Conservation (phyloP, 768 basidiomycete genomes). For the Sporobolomyces pararoseus region DNA sequence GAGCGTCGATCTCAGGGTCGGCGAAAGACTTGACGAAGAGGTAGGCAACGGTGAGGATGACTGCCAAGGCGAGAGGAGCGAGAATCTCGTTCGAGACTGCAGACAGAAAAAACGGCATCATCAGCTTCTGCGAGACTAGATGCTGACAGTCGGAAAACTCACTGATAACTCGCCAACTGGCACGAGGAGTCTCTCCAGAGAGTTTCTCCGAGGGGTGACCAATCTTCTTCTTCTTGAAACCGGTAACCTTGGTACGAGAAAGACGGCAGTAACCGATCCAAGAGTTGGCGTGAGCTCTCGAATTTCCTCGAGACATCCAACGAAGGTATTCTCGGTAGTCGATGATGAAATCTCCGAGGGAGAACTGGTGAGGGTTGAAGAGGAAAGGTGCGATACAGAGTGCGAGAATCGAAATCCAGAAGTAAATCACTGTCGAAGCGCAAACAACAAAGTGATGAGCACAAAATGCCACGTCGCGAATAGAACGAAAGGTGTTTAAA, state of each 20-base stretch:
- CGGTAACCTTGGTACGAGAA: slow-evolving; percentile 96
- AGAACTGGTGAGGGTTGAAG: slow-evolving; percentile 99
- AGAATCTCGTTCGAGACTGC: slow-evolving; percentile 66
- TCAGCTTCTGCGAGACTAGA: too few species aligned
- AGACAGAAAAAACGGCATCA: neutral
- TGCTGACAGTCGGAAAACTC: slow-evolving; percentile 84
- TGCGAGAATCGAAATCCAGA: slow-evolving; percentile 91
- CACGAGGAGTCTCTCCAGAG: slow-evolving; percentile 89
- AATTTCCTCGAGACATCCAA: slow-evolving; percentile 99
- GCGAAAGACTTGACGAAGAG: slow-evolving; percentile 91
- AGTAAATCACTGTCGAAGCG: slow-evolving; percentile 70
- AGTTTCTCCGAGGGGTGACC: slow-evolving; percentile 97
- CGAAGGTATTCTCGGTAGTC: slow-evolving; percentile 95
- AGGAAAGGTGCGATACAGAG: slow-evolving; percentile 93
- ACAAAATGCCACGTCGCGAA: too few species aligned
- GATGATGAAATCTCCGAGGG: slow-evolving; percentile 91
- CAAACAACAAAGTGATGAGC: neutral
- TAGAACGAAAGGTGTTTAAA: neutral
- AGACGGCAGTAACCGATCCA: slow-evolving; percentile 99
- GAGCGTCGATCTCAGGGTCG: slow-evolving; percentile 66
- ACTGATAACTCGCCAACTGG: slow-evolving; percentile 69
- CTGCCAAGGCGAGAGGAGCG: slow-evolving; percentile 46
- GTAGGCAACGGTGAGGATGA: slow-evolving; percentile 41
- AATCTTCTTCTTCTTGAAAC: slow-evolving; percentile 98
- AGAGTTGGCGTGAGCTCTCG: slow-evolving; percentile 91